These are phyloP conservation scores for Blastobotrys ciferrii DNA, from an alignment of 1,139 yeast genomes.

Conservation along the genomic window DNA sequence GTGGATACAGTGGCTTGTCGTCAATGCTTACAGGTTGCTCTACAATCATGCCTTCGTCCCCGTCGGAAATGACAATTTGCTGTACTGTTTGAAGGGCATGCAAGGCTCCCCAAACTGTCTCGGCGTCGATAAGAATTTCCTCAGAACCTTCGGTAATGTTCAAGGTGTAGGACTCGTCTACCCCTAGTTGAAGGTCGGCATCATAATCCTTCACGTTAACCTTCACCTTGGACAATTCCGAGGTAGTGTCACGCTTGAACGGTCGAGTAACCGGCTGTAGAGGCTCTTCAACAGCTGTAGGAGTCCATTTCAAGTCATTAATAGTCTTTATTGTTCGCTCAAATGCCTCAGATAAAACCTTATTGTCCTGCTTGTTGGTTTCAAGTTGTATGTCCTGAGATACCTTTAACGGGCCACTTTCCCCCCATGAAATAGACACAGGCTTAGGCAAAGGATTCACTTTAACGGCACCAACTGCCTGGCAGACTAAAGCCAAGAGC, in stretches of 20 bases:
- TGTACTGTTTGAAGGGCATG: conserved; percentile 46
- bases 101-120: conserved; percentile 47
- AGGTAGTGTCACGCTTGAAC: background rate
- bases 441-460: conserved; percentile 19
- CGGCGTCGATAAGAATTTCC: conserved; percentile 34
- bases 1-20: conserved; percentile 43
- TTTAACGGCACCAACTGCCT: conserved; percentile 6
- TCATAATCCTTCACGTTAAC: conserved; percentile 29
- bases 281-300: conserved; percentile 20
- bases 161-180: conserved; percentile 42
- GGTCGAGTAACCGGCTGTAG: conserved; percentile 11
- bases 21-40: conserved; percentile 40
- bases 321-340: conserved; percentile 18
- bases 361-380: conserved; percentile 15
- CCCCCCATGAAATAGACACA: conserved; percentile 15
- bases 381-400: conserved; percentile 12
- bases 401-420: conserved; percentile 10
- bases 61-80: conserved; percentile 36
- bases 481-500: conserved; percentile 1
- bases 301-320: conserved; percentile 17
- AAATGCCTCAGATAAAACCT: conserved; percentile 24
- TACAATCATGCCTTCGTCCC: conserved; percentile 22
- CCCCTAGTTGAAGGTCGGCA: conserved; percentile 41
- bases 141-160: conserved; percentile 12
- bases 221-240: background rate